A percentile compares a stretch with the other conserved stretches of the same genome.
These are phyloP conservation scores for Penicillium egyptiacum DNA, from an alignment of 495 filamentous ascomycete genomes.

Conservation along the genomic window DNA sequence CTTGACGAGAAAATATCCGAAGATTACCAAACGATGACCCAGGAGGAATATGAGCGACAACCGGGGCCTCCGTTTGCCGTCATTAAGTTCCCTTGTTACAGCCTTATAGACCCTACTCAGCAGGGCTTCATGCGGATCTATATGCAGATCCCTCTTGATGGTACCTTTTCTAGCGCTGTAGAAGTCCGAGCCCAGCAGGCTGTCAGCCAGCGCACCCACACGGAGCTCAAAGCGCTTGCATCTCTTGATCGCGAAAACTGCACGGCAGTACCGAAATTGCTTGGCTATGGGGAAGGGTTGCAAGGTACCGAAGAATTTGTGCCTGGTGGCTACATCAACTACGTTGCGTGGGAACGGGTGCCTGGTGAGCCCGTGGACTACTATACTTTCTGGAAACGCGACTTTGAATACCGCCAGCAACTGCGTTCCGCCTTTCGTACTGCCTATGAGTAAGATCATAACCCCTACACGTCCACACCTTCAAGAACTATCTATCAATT, in stretches of 20 bases:
- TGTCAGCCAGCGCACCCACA: slow-evolving; percentile 3
- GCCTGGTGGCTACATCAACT: slow-evolving; percentile 10
- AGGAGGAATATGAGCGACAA: background rate
- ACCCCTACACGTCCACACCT: background rate
- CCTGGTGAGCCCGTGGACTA: slow-evolving; percentile 1
- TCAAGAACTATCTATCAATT: slow-evolving; percentile 1
- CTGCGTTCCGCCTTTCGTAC: background rate
- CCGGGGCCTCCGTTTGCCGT: background rate
- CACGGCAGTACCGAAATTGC: slow-evolving; percentile 5
- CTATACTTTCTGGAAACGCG: slow-evolving; percentile 3
- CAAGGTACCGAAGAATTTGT: background rate
- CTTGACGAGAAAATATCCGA: slow-evolving; percentile 2
- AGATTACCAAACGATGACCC: slow-evolving; percentile 5
- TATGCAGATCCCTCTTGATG: slow-evolving; percentile 6
- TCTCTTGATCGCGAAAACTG: slow-evolving; percentile 3
- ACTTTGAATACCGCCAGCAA: slow-evolving; percentile 3
- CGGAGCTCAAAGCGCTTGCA: slow-evolving; percentile 5
- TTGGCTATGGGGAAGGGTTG: slow-evolving; percentile 2
- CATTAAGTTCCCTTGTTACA: slow-evolving; percentile 5
- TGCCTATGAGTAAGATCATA: slow-evolving; percentile 5
- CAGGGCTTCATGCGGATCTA: slow-evolving; percentile 7
- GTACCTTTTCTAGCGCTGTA: slow-evolving; percentile 3
- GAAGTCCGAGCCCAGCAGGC: slow-evolving; percentile 9
- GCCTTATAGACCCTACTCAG: slow-evolving; percentile 4
- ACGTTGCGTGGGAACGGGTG: slow-evolving; percentile 6